These are phyloP conservation scores for Magnolia changhungtana DNA, from an alignment of 164 flowering plant species.

Conservation along the genomic window DNA sequence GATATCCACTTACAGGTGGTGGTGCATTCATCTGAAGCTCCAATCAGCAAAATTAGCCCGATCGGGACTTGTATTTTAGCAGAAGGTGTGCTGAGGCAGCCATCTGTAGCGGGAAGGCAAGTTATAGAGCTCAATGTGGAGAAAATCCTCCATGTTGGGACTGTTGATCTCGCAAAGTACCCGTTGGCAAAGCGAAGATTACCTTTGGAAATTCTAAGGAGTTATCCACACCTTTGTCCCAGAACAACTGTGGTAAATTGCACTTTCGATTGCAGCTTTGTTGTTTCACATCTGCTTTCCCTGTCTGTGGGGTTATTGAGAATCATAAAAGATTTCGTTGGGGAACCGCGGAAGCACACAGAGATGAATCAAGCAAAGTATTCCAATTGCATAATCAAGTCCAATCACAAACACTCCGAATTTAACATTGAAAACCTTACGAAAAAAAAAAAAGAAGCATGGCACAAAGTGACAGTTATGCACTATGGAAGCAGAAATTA, in stretches of 20 bases:
- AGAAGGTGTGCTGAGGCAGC: constrained; percentile 57
- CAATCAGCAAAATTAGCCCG: constrained; percentile 40
- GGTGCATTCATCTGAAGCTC: constrained; percentile 50
- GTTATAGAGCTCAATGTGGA: constrained; percentile 65
- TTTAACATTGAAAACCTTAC: too few relatives aligned
- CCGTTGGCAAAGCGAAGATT: constrained; percentile 63
- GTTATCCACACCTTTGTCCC: constrained; percentile 63
- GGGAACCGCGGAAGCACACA: too few relatives aligned
- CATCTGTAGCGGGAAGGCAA: constrained; percentile 41
- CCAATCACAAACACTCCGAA: too few relatives aligned
- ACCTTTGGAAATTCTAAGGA: constrained; percentile 53
- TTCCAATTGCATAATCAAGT: too few relatives aligned
- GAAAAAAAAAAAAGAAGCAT: too few relatives aligned
- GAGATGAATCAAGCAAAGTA: too few relatives aligned
- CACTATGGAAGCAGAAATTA: too few relatives aligned
- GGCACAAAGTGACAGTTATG: too few relatives aligned
- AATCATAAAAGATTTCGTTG: background rate
- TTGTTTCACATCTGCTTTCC: background rate
- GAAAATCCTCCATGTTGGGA: constrained; percentile 67
- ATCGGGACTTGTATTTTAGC: constrained; percentile 78
- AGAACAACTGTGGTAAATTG: constrained; percentile 71
- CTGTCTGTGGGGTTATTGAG: background rate
- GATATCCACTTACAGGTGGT: constrained; percentile 44
- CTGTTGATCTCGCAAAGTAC: constrained; percentile 54
- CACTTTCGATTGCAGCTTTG: background rate